phyloP scores from a whole-genome alignment of 345 rosid species.

The Salix brachista region DNA sequence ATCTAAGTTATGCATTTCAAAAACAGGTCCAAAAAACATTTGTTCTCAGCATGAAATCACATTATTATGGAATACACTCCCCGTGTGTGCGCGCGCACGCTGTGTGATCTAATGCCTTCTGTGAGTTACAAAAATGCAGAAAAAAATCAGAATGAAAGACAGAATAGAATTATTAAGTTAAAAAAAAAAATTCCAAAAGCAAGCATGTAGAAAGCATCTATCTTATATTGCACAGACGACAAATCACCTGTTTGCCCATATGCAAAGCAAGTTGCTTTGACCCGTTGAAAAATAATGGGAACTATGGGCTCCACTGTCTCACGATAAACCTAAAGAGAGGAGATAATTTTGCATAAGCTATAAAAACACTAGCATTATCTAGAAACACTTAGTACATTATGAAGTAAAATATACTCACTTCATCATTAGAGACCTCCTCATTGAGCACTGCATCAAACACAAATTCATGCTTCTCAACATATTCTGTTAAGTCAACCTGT shows the following conservation, averaged over 20 bases:
- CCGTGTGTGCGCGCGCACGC: background rate
- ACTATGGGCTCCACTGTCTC: constrained; percentile 97
- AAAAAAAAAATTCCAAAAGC: background rate
- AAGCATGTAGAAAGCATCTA: background rate
- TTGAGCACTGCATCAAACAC: constrained; percentile 90
- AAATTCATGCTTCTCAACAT: constrained; percentile 90
- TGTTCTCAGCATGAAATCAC: background rate
- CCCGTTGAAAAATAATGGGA: constrained; percentile 87
- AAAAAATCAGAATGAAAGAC: background rate
- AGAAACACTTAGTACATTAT: background rate
- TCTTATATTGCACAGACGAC: background rate
- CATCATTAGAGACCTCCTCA: constrained; percentile 97
- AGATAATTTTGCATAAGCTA: constrained; percentile 8
- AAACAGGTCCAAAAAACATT: background rate
- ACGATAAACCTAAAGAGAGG: constrained; percentile 58
- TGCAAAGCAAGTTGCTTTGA: constrained; percentile 97
- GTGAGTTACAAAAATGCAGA: background rate
- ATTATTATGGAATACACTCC: background rate
- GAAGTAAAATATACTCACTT: constrained; percentile 44
- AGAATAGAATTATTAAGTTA: background rate
- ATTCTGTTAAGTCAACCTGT: constrained; percentile 95
- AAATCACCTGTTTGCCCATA: constrained; percentile 91
- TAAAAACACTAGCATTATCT: constrained; percentile 2
- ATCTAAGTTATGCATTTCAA: background rate
- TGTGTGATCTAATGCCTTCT: background rate